phyloP scores from a whole-genome alignment of 306 rosid species.

The Lagenaria siceraria region DNA sequence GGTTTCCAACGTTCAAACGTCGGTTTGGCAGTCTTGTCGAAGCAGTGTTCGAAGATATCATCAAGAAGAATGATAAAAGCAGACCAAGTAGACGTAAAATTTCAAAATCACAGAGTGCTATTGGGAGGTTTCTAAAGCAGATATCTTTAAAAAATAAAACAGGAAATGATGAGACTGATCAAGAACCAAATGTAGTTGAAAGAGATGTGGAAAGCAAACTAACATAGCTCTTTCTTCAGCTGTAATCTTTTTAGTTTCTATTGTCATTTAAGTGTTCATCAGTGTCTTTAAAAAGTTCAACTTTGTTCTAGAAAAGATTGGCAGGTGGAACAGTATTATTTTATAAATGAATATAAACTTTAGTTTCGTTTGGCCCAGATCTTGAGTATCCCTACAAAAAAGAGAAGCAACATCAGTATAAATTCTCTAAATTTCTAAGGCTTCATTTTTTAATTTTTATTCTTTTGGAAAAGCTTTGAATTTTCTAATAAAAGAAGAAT shows the following conservation, averaged over 20 bases:
- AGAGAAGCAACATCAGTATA: no score
- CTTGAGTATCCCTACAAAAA: no score
- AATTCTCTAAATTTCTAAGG: no score
- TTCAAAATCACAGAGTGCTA: slow-evolving; percentile 64
- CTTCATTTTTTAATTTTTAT: no score
- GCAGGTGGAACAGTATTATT: no score
- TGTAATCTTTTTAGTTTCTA: background rate
- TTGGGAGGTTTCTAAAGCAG: slow-evolving; percentile 39
- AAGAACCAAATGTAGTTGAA: slow-evolving; percentile 22
- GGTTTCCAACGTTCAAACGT: slow-evolving; percentile 77
- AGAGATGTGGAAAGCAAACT: slow-evolving; percentile 28
- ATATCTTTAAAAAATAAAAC: slow-evolving; percentile 37
- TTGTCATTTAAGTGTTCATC: background rate
- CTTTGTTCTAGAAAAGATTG: background rate
- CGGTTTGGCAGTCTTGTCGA: slow-evolving; percentile 48
- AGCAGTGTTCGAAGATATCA: slow-evolving; percentile 33
- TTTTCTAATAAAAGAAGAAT: no score
- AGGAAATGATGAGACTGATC: slow-evolving; percentile 27
- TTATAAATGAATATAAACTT: no score
- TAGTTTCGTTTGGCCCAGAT: no score
- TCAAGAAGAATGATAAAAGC: slow-evolving; percentile 18
- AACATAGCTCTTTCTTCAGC: background rate
- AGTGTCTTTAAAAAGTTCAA: background rate
- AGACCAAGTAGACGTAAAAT: slow-evolving; percentile 10
- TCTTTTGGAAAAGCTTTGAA: no score